phyloP scores from a whole-genome alignment of 1,284 basidiomycete genomes.

The Ustilago xerochloae region DNA sequence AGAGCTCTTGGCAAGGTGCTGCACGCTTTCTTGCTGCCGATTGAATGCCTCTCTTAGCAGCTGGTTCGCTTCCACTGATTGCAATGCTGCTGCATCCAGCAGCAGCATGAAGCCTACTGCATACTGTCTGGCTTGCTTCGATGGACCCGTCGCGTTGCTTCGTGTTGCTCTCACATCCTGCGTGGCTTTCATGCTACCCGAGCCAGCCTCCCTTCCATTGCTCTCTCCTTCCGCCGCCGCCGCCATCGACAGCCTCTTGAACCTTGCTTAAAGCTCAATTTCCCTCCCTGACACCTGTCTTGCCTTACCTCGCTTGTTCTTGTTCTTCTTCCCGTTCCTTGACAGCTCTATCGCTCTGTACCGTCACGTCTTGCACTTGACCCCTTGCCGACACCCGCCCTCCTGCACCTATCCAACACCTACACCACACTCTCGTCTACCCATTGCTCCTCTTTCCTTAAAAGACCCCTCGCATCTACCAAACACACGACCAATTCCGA shows the following conservation, averaged over 20 bases:
- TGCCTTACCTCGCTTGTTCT: constrained; percentile 5
- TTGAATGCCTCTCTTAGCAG: constrained; percentile 23
- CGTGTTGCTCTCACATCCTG: background rate
- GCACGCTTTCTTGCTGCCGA: constrained; percentile 8
- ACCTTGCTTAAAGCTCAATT: constrained; percentile 5
- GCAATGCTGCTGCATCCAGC: too few species aligned
- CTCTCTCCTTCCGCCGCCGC: background rate
- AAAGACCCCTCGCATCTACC: constrained; percentile 48
- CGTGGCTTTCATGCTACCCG: constrained; percentile 20
- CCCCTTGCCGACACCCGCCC: constrained; percentile 41
- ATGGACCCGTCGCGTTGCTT: background rate
- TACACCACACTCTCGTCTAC: constrained; percentile 10
- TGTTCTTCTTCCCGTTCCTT: constrained; percentile 5
- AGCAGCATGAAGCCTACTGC: too few species aligned
- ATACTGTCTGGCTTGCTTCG: background rate
- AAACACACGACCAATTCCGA: constrained; percentile 44
- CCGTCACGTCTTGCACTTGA: constrained; percentile 2
- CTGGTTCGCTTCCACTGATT: background rate
- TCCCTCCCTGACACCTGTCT: constrained; percentile 23
- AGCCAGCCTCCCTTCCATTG: constrained; percentile 24
- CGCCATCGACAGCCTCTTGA: constrained; percentile 26
- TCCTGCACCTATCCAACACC: constrained; percentile 32
- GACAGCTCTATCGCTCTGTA: constrained; percentile 4
- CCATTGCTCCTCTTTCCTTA: constrained; percentile 27
- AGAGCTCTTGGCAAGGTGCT: constrained; percentile 9